A percentile compares a stretch with the other conserved stretches of the same genome.
Conservation (phyloP, 2,329 filamentous ascomycete genomes). For the Epichloe festucae region DNA sequence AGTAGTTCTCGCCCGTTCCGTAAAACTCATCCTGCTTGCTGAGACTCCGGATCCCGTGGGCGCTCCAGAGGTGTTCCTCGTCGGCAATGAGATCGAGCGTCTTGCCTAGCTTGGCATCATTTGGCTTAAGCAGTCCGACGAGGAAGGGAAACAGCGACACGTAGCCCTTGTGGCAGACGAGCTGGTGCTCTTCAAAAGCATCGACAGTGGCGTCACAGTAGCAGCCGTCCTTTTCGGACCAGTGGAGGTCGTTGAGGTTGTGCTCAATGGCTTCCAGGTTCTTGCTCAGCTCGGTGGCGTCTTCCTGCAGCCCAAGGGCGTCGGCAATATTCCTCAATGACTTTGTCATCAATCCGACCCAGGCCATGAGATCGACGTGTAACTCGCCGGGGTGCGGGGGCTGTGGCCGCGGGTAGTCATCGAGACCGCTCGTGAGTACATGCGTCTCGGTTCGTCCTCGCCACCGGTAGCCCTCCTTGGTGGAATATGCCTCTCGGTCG, state of each 20-base stretch:
- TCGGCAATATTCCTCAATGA: constrained; percentile 71
- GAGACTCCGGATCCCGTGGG: constrained; percentile 77
- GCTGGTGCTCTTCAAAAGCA: constrained; percentile 77
- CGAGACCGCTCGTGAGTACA: constrained; percentile 82
- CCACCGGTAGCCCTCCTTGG: constrained; percentile 92
- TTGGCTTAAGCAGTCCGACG: constrained; percentile 61
- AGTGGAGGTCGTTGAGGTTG: constrained; percentile 90
- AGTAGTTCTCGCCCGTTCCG: constrained; percentile 91
- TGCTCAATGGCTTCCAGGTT: constrained; percentile 64
- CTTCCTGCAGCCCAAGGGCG: constrained; percentile 62
- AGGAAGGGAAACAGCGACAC: constrained; percentile 89
- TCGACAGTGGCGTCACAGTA: constrained; percentile 96
- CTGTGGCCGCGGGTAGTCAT: constrained; percentile 90
- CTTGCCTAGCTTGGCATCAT: constrained; percentile 61
- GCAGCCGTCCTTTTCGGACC: constrained; percentile 65
- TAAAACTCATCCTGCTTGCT: constrained; percentile 75
- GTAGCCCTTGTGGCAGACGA: constrained; percentile 95
- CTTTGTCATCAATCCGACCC: constrained; percentile 93
- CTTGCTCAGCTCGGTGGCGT: constrained; percentile 57
- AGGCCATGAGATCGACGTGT: constrained; percentile 86
- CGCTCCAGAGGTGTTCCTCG: constrained; percentile 78
- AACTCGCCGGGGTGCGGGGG: constrained; percentile 92
- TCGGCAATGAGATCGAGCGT: constrained; percentile 68
- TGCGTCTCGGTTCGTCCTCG: constrained; percentile 77
- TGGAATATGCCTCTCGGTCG: constrained; percentile 75